phyloP scores from a whole-genome alignment of 2,329 filamentous ascomycete genomes.

The Diaporthe caulivora region DNA sequence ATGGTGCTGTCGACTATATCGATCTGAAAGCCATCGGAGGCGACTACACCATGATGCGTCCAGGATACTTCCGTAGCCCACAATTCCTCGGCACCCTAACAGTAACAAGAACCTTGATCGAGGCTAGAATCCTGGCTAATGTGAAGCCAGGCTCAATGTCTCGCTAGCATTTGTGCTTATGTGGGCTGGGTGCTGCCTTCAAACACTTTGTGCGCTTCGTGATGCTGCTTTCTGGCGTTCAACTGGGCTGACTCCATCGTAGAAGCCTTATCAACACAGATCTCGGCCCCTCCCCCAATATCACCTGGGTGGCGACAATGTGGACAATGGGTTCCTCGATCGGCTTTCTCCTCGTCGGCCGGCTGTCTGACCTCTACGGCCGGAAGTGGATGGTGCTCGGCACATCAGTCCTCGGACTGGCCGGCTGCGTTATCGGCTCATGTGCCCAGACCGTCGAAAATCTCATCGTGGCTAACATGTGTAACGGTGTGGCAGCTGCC shows the following conservation, averaged over 20 bases:
- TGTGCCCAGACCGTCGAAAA: slow-evolving; percentile 50
- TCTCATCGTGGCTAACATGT: slow-evolving; percentile 53
- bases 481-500: slow-evolving; percentile 54
- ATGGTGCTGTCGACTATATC: slow-evolving; percentile 57
- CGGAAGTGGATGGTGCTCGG: slow-evolving; percentile 55
- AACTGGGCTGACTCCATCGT: background rate
- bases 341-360: slow-evolving; percentile 56
- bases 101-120: slow-evolving; percentile 37
- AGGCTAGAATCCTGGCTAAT: background rate
- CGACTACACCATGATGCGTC: slow-evolving; percentile 53
- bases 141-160: slow-evolving; percentile 4
- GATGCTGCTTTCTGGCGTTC: background rate
- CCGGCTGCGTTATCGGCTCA: slow-evolving; percentile 54
- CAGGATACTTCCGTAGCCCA: slow-evolving; percentile 54
- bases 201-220: background rate
- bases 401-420: slow-evolving; percentile 49
- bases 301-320: slow-evolving; percentile 10
- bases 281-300: background rate
- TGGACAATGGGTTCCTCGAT: slow-evolving; percentile 52
- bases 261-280: slow-evolving; percentile 14
- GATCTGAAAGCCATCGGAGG: slow-evolving; percentile 58
- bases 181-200: slow-evolving; percentile 7
- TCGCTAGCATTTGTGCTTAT: slow-evolving; percentile 20
- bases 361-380: slow-evolving; percentile 58
- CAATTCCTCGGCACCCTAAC: slow-evolving; percentile 56